Conservation (phyloP, 148 eudicot species). For the Beta vulgaris region DNA sequence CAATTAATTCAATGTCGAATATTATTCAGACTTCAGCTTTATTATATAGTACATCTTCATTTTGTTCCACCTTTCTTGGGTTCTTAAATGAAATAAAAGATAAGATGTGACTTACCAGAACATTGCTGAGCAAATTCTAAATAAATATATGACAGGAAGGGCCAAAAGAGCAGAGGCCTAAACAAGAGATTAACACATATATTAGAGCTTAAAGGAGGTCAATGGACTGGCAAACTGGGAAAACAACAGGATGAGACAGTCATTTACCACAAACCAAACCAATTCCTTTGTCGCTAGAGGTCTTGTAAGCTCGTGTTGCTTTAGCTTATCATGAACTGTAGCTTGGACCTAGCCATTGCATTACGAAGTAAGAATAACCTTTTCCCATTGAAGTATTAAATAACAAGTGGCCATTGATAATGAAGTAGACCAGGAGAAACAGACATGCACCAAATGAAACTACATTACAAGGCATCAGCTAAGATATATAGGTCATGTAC, state of each 20-base stretch:
- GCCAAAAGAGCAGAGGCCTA: slow-evolving; percentile 91
- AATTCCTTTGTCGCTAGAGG: slow-evolving; percentile 82
- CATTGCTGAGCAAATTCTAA: slow-evolving; percentile 49
- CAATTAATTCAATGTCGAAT: not conserved
- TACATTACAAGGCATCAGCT: not conserved
- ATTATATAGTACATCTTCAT: not conserved
- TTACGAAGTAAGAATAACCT: not conserved
- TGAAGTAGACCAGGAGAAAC: not conserved
- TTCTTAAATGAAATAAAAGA: not conserved
- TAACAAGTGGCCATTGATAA: not conserved
- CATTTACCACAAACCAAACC: slow-evolving; percentile 82
- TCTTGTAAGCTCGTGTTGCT: slow-evolving; percentile 66
- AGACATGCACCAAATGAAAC: not conserved
- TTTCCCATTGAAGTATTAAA: not conserved
- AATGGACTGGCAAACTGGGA: slow-evolving; percentile 6
- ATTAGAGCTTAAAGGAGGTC: not conserved
- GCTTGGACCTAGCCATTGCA: slow-evolving; percentile 60
- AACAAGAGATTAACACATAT: slow-evolving; percentile 2
- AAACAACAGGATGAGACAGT: slow-evolving; percentile 6
- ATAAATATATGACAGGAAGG: slow-evolving; percentile 63
- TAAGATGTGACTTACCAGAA: slow-evolving; percentile 48
- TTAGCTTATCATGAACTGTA: slow-evolving; percentile 61
- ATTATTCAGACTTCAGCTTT: not conserved
- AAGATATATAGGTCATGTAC: not conserved
- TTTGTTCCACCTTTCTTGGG: not conserved